Evolutionary conservation across 257 asterid species (phyloP).

Genomic region (Jacaranda copaia): DNA sequence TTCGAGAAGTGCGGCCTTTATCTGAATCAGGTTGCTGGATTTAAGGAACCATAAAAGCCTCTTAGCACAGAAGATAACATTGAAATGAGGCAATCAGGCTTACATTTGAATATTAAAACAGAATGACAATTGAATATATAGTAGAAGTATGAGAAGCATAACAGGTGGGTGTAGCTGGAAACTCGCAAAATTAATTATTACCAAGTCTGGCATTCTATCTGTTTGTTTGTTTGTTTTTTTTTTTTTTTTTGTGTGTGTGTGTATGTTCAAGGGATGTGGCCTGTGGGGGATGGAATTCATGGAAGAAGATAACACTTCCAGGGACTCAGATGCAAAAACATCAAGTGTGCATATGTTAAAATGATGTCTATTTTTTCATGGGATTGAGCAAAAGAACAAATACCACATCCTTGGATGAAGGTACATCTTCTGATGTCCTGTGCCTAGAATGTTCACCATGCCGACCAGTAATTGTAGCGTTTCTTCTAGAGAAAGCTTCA

Average conservation of each 20-base stretch:
- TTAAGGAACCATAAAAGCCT: conserved; percentile 20
- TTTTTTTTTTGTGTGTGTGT: too few species aligned
- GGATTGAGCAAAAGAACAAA: conserved; percentile 20
- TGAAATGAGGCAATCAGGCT: background rate
- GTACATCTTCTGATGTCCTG: conserved; percentile 72
- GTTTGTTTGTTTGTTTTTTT: too few species aligned
- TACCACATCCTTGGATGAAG: conserved; percentile 98
- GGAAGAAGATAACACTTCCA: background rate
- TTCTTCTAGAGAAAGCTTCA: conserved; percentile 83
- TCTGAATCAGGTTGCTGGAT: conserved; percentile 77
- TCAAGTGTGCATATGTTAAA: background rate
- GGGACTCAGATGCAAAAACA: conserved; percentile 18
- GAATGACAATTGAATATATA: background rate
- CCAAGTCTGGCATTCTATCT: background rate
- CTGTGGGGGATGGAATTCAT: background rate
- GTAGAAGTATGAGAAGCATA: background rate
- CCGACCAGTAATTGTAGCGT: conserved; percentile 67
- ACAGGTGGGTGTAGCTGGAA: background rate
- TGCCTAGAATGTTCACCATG: conserved; percentile 73
- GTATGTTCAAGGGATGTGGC: background rate
- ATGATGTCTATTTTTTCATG: background rate
- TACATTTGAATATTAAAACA: background rate
- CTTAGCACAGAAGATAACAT: conserved; percentile 7
- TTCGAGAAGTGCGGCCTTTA: conserved; percentile 65
- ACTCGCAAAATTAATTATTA: too few species aligned